Evolutionary conservation across 2,329 filamentous ascomycete species (phyloP).

Genomic region (Fusarium tjaetaba): DNA sequence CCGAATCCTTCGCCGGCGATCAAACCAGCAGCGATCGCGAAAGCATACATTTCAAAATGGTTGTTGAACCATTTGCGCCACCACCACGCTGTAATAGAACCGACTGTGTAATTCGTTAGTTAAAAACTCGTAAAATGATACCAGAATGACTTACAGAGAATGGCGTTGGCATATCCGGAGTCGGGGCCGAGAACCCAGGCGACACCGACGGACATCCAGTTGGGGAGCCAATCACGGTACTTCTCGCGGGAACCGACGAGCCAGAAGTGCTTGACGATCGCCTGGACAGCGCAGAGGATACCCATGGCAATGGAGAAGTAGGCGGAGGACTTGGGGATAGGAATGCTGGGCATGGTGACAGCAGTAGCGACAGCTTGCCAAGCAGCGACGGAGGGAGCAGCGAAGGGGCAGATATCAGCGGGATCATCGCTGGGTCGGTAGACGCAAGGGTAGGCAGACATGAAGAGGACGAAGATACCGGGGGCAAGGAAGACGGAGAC

Average conservation of each 20-base stretch:
- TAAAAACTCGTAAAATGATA: not conserved
- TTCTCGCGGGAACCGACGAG: slow-evolving; percentile 62
- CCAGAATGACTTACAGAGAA: slow-evolving; percentile 49
- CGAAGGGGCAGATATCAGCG: slow-evolving; percentile 62
- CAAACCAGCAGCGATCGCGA: slow-evolving; percentile 68
- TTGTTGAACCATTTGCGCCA: slow-evolving; percentile 64
- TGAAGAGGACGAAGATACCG: slow-evolving; percentile 74
- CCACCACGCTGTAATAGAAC: slow-evolving; percentile 60
- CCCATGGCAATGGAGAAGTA: slow-evolving; percentile 68
- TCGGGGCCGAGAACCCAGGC: slow-evolving; percentile 68
- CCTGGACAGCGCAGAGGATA: slow-evolving; percentile 60
- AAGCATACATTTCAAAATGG: slow-evolving; percentile 65
- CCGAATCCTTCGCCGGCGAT: slow-evolving; percentile 72
- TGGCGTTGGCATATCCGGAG: slow-evolving; percentile 63
- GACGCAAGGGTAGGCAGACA: slow-evolving; percentile 75
- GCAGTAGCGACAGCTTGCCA: slow-evolving; percentile 73
- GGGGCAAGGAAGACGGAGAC: slow-evolving; percentile 74
- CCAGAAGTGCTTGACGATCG: slow-evolving; percentile 63
- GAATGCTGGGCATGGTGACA: slow-evolving; percentile 65
- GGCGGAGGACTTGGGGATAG: slow-evolving; percentile 63
- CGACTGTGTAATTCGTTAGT: slow-evolving; percentile 45
- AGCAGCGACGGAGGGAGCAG: slow-evolving; percentile 70
- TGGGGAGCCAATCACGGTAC: slow-evolving; percentile 67
- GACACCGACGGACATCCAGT: slow-evolving; percentile 70
- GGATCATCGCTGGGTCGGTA: slow-evolving; percentile 57